Evolutionary conservation across 1,284 basidiomycete species (phyloP), one percentile per base, ranked within the genome.

Genomic region (Ceratobasidium sp.): DNA sequence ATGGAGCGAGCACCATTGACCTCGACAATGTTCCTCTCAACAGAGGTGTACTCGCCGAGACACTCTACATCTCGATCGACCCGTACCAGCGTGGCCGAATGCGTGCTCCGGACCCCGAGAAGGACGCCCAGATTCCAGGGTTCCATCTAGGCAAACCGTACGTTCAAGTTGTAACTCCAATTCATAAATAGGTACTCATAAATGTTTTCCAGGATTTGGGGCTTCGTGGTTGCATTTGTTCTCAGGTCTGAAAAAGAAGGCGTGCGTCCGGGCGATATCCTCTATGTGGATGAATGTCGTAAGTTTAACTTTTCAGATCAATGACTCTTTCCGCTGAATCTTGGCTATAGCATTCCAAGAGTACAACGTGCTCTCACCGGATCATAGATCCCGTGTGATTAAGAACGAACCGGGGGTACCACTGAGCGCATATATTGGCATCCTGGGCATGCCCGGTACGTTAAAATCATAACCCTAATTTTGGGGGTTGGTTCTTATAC

Each of bases 361-460:
- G 20, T 60, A 40, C 52, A 15, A 58, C 72, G 38, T 64, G n/a
- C 22, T 71, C 76, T 1, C 45, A 77, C 8, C 77, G 82, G 58
- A 49, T 10, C 25, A n/a, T 17, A 20, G 12, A 3, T 20, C 34
- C 8, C 57, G 57, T 17, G 42, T 60, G 2, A 49, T 60, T 13
- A 38, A 29, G 6, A 20, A 47, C 13, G 57, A 79, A 80, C 62
- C 68, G 79, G 35, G 73, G 74, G 29, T 86, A 12, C 80, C 83
- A 0, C 83, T 78, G 79, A 79, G 80, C 0, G 77, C 78, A 3
- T 86, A 82, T 73, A 67, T 84, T n/a, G 84, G 84, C 3, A 80
- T 79, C 0, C 75, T 80, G 0, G 86, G 86, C 3, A 79, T 82
- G 79, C 76, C 81, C 73, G 74, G 72, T 72, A 38, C 68, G 73